These are phyloP conservation scores for Pelargonium citronellum DNA, from an alignment of 441 rosid genomes.

Conservation along the genomic window DNA sequence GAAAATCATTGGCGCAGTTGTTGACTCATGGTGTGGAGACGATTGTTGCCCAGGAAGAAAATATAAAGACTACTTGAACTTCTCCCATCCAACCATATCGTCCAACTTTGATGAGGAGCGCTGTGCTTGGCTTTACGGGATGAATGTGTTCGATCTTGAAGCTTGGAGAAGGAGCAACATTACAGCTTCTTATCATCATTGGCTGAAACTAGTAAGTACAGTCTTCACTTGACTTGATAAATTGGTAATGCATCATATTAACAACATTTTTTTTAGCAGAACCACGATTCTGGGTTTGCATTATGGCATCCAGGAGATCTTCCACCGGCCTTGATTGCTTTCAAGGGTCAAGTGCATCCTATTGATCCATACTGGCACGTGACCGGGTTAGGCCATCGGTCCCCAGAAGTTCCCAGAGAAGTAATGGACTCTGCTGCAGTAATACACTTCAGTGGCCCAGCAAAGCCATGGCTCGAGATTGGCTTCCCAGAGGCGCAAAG, in stretches of 20 bases:
- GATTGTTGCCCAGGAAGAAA: conserved; percentile 80
- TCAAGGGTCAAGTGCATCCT: conserved; percentile 60
- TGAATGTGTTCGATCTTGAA: conserved; percentile 78
- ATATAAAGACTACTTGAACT: conserved; percentile 72
- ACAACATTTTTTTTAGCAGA: conserved; percentile 34
- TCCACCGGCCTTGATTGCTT: conserved; percentile 72
- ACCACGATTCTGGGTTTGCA: conserved; percentile 52
- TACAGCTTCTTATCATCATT: conserved; percentile 53
- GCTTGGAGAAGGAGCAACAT: conserved; percentile 77
- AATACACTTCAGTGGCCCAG: conserved; percentile 89
- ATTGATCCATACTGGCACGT: conserved; percentile 81
- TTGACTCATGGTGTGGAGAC: conserved; percentile 63
- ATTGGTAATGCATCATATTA: background rate
- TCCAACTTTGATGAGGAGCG: conserved; percentile 46
- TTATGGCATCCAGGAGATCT: conserved; percentile 84
- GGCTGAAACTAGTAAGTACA: conserved; percentile 64
- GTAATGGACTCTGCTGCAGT: conserved; percentile 55
- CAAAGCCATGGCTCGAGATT: conserved; percentile 95
- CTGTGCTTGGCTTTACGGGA: conserved; percentile 87
- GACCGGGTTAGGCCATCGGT: conserved; percentile 61
- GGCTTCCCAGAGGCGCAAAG: conserved; percentile 56
- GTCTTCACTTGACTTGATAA: background rate
- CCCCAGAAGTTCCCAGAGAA: conserved; percentile 28
- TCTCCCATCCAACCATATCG: conserved; percentile 62
- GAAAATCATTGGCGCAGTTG: conserved; percentile 73